Evolutionary conservation across 2,329 filamentous ascomycete genomes (phyloP).

Genomic region (Colletotrichum somersetense): DNA sequence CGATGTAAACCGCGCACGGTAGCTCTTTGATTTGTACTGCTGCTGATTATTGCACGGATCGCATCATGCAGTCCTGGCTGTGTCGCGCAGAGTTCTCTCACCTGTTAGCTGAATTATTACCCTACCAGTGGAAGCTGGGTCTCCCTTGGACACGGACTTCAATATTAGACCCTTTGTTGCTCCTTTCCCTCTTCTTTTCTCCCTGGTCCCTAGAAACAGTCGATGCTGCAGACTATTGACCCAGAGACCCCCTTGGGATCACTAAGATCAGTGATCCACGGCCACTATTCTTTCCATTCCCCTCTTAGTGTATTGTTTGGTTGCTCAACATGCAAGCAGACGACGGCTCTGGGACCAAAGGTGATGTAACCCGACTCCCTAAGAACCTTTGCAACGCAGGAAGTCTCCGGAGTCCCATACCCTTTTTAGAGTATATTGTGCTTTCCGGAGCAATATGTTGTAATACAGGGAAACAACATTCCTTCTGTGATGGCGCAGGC

Average conservation of each 20-base stretch:
- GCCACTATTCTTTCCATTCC: neutral
- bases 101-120: neutral
- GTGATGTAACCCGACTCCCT: conserved; percentile 24
- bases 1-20: conserved; percentile 6
- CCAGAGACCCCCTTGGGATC: conserved; percentile 10
- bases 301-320: neutral
- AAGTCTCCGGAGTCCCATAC: neutral
- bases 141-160: conserved; percentile 27
- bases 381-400: neutral
- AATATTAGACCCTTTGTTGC: conserved; percentile 15
- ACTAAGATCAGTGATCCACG: neutral
- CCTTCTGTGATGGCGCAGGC: conserved; percentile 1
- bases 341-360: neutral
- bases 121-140: neutral
- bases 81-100: neutral
- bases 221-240: conserved; percentile 32
- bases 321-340: conserved; percentile 3
- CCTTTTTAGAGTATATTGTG: conserved; percentile 6
- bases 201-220: conserved; percentile 33
- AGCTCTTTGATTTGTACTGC: neutral
- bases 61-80: neutral
- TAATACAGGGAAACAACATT: conserved; percentile 39
- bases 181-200: conserved; percentile 15
- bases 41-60: conserved; percentile 4
- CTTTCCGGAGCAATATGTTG: conserved; percentile 25